Evolutionary conservation across 306 rosid species (phyloP).

Genomic region (Vigna radiata): DNA sequence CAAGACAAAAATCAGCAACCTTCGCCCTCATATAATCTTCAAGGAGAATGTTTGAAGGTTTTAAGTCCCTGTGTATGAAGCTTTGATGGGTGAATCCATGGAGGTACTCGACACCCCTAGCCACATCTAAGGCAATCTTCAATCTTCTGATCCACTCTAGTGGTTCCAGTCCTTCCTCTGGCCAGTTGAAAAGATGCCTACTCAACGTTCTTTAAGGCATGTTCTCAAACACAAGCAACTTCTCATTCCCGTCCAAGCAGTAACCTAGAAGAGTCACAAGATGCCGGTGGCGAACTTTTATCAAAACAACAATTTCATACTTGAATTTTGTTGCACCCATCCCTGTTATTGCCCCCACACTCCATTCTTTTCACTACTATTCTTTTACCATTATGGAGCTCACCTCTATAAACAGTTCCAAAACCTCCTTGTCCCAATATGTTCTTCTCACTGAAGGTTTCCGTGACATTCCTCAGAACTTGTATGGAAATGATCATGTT

Average conservation of each 20-base stretch:
- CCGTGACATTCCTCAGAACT: conserved; percentile 74
- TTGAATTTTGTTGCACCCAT: conserved; percentile 79
- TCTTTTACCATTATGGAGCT: conserved; percentile 82
- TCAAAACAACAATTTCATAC: conserved; percentile 86
- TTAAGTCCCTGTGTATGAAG: too few species aligned
- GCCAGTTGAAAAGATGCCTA: too few species aligned
- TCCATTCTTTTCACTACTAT: conserved; percentile 94
- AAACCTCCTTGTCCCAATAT: conserved; percentile 88
- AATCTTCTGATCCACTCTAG: too few species aligned
- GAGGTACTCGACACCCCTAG: too few species aligned
- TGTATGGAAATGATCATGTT: conserved; percentile 95
- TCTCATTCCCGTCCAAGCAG: conserved; percentile 91
- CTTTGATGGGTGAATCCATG: too few species aligned
- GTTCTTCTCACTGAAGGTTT: conserved; percentile 75
- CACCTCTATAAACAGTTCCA: conserved; percentile 87
- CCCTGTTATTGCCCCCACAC: conserved; percentile 70
- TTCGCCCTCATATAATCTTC: too few species aligned
- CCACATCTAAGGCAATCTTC: too few species aligned
- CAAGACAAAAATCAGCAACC: conserved; percentile 39
- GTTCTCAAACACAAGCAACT: conserved; percentile 39
- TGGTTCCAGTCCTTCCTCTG: too few species aligned
- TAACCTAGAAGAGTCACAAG: conserved; percentile 91
- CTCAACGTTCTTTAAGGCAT: too few species aligned
- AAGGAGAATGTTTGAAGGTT: too few species aligned
- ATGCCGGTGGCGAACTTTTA: conserved; percentile 89